These are phyloP conservation scores for Cadophora gregata DNA, from an alignment of 2,329 filamentous ascomycete genomes.

Conservation along the genomic window DNA sequence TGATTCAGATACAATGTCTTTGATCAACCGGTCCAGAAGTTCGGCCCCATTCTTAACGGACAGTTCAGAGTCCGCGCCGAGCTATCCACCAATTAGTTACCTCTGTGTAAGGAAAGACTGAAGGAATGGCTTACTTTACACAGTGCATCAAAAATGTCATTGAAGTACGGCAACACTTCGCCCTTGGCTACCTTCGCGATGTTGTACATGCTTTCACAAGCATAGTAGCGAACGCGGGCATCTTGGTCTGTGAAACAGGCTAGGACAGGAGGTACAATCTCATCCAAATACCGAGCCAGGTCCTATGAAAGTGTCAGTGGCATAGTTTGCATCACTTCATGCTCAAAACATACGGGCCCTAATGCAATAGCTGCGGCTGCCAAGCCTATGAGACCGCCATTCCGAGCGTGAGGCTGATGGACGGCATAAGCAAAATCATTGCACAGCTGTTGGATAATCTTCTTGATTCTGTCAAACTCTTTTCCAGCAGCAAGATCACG, in stretches of 20 bases:
- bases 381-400: slow-evolving; percentile 93
- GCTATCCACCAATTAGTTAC: slow-evolving; percentile 55
- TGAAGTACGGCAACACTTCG: slow-evolving; percentile 96
- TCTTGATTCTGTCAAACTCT: slow-evolving; percentile 81
- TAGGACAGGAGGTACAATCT: slow-evolving; percentile 94
- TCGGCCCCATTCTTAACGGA: slow-evolving; percentile 99
- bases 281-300: slow-evolving; percentile 86
- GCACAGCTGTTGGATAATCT: slow-evolving; percentile 93
- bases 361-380: slow-evolving; percentile 95
- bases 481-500: slow-evolving; percentile 79
- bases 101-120: background rate
- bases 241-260: slow-evolving; percentile 99
- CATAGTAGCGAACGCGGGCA: slow-evolving; percentile 95
- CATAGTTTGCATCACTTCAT: background rate
- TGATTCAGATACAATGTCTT: slow-evolving; percentile 95
- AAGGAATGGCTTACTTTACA: slow-evolving; percentile 73
- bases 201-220: slow-evolving; percentile 99
- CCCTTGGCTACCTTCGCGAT: slow-evolving; percentile 99
- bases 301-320: slow-evolving; percentile 61
- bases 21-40: slow-evolving; percentile 89
- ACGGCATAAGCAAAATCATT: slow-evolving; percentile 98
- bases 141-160: slow-evolving; percentile 95
- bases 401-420: slow-evolving; percentile 93
- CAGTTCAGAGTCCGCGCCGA: slow-evolving; percentile 93
- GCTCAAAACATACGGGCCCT: slow-evolving; percentile 71